These are phyloP conservation scores for Obelidium mucronatum DNA, from an alignment of 192 early-diverging fungal species.

Conservation along the genomic window DNA sequence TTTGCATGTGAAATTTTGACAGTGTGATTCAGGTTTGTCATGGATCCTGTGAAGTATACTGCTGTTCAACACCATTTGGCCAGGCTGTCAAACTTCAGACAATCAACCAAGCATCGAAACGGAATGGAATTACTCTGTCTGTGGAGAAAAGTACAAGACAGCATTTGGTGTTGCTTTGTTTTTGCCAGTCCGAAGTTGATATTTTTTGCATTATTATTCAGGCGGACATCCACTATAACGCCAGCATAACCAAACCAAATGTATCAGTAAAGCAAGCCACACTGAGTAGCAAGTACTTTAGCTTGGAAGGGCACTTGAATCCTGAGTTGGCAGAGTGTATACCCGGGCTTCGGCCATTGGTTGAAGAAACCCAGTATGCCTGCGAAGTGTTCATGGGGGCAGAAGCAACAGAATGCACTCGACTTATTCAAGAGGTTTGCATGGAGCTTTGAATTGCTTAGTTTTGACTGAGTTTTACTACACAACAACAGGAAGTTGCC, in stretches of 20 bases:
- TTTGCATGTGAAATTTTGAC: no score
- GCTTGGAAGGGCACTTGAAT: not conserved
- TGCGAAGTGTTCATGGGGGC: not conserved
- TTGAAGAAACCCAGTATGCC: not conserved
- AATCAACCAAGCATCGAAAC: not conserved
- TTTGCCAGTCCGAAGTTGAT: not conserved
- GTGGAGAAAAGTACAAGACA: not conserved
- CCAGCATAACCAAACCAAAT: not conserved
- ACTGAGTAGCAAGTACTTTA: not conserved
- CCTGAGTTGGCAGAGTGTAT: not conserved
- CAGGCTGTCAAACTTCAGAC: not conserved
- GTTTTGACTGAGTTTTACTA: not conserved
- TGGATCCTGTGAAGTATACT: not conserved
- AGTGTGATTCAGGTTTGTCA: not conserved
- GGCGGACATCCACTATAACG: not conserved
- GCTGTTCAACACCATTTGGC: not conserved
- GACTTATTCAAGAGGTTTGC: not conserved
- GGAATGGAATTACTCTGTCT: not conserved
- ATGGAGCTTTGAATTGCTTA: not conserved
- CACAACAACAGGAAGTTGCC: not conserved
- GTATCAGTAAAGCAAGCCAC: not conserved
- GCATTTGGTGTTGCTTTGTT: not conserved
- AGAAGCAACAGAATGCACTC: not conserved
- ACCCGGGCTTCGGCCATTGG: not conserved
- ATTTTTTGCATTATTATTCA: not conserved